These are phyloP conservation scores for Magnusiomyces fungicola DNA, from an alignment of 1,139 yeast genomes.

Conservation along the genomic window DNA sequence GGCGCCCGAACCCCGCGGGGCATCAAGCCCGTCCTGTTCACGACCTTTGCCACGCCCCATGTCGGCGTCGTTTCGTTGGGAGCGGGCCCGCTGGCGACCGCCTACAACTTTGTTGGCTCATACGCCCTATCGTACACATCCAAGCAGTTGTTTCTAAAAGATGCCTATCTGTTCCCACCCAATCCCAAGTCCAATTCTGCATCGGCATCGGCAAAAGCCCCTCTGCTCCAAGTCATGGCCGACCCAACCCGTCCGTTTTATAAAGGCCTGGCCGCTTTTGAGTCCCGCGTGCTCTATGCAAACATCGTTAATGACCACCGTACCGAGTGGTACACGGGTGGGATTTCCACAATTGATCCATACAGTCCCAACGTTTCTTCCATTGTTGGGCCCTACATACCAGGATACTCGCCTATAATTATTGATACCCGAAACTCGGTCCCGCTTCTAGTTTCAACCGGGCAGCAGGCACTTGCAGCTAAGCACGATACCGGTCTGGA, in stretches of 20 bases:
- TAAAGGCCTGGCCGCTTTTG: constrained; percentile 48
- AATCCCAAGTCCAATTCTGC: constrained; percentile 9
- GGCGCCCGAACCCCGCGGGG: too few species aligned
- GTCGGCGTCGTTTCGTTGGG: constrained; percentile 71
- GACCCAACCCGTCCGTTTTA: constrained; percentile 53
- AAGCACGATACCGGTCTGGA: constrained; percentile 1
- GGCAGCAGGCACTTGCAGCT: not conserved
- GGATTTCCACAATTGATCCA: constrained; percentile 60
- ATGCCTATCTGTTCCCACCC: constrained; percentile 27
- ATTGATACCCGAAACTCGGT: constrained; percentile 8
- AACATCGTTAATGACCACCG: constrained; percentile 73
- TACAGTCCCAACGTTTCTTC: constrained; percentile 33
- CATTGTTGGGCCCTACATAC: constrained; percentile 39
- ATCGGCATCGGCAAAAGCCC: constrained; percentile 25
- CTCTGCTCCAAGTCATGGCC: constrained; percentile 61
- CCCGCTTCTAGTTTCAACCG: constrained; percentile 2
- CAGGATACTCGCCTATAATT: constrained; percentile 48
- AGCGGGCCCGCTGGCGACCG: constrained; percentile 35
- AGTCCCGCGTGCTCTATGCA: constrained; percentile 53
- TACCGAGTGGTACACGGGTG: constrained; percentile 77
- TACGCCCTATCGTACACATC: constrained; percentile 63
- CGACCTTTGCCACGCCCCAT: constrained; percentile 77
- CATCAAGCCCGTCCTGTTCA: constrained; percentile 38
- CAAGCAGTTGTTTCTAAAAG: constrained; percentile 60
- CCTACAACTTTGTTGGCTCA: constrained; percentile 58